These are phyloP conservation scores for Marchantia polymorpha DNA, from an alignment of 225 moss, liverwort and hornwort species.

Conservation along the genomic window DNA sequence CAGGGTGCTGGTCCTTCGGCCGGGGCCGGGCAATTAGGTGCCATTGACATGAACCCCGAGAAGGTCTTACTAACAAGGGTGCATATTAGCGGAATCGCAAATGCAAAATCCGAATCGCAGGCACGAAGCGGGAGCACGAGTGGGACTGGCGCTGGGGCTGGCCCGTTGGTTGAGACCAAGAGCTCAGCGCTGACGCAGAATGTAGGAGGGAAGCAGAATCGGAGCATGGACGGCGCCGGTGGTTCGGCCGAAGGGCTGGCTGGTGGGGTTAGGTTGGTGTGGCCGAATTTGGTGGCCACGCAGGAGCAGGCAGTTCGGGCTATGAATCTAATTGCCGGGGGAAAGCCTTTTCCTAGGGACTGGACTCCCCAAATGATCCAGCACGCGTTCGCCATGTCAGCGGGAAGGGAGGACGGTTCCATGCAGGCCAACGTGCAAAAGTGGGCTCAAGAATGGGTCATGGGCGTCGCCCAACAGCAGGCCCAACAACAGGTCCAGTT, in stretches of 20 bases:
- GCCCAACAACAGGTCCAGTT: not conserved
- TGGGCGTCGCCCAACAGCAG: constrained; percentile 22
- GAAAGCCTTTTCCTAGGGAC: constrained; percentile 18
- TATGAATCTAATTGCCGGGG: constrained; percentile 2
- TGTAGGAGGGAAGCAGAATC: constrained; percentile 19
- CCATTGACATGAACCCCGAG: constrained; percentile 7
- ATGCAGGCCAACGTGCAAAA: constrained; percentile 30
- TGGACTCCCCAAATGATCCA: constrained; percentile 26
- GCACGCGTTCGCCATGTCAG: constrained; percentile 13
- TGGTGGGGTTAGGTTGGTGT: constrained; percentile 13
- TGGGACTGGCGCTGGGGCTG: not conserved
- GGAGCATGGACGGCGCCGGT: constrained; percentile 10
- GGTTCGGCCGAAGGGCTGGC: not conserved
- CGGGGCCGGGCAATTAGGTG: constrained; percentile 13
- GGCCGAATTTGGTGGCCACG: constrained; percentile 6
- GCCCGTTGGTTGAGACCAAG: not conserved
- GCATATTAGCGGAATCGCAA: constrained; percentile 9
- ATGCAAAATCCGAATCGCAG: constrained; percentile 1
- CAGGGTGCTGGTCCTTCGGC: not conserved
- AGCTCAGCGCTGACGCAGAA: constrained; percentile 9
- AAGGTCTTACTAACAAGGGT: constrained; percentile 14
- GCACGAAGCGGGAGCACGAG: constrained; percentile 9
- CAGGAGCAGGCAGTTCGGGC: constrained; percentile 20
- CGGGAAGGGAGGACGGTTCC: constrained; percentile 20
- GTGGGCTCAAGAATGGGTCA: constrained; percentile 42